Conservation (phyloP, 1,284 basidiomycete genomes). For the Anthracocystis walkeri region DNA sequence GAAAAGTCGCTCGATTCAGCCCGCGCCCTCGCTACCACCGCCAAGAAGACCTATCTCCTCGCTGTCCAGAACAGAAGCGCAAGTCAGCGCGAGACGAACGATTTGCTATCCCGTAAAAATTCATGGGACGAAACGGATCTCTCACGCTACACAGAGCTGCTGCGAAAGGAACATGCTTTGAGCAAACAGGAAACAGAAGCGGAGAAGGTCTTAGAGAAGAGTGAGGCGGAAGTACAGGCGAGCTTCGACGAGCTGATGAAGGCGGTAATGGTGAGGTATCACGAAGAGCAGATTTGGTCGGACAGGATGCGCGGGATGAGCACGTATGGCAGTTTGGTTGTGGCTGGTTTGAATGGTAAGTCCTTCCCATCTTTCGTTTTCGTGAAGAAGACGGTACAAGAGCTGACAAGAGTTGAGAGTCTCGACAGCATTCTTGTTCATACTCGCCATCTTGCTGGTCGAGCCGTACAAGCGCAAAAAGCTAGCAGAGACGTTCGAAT, state of each 20-base stretch:
- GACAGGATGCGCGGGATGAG: constrained; percentile 60
- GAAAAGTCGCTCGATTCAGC: constrained; percentile 21
- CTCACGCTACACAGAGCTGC: constrained; percentile 57
- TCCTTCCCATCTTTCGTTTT: too few species aligned
- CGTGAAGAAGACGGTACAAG: too few species aligned
- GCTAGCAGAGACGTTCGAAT: constrained; percentile 66
- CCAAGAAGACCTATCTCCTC: constrained; percentile 49
- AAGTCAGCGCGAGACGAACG: constrained; percentile 61
- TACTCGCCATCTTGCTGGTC: constrained; percentile 63
- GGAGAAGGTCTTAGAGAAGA: constrained; percentile 51
- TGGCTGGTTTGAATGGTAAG: constrained; percentile 59
- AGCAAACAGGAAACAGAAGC: constrained; percentile 48
- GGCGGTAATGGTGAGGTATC: constrained; percentile 63
- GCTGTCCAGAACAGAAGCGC: constrained; percentile 51
- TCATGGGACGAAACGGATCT: constrained; percentile 63
- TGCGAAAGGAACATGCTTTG: constrained; percentile 61
- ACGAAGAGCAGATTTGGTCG: constrained; percentile 67
- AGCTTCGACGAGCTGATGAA: constrained; percentile 64
- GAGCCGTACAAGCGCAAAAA: constrained; percentile 68
- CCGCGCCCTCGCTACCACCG: constrained; percentile 13
- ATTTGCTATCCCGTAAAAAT: constrained; percentile 61
- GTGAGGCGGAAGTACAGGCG: constrained; percentile 50
- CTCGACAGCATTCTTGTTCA: constrained; percentile 55
- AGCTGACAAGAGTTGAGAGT: constrained; percentile 2
- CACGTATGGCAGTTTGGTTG: constrained; percentile 59